Percentiles rank a stretch among this genome's conserved stretches.
phyloP scores from a whole-genome alignment of 306 rosid genomes.

The Arachis stenosperma region DNA sequence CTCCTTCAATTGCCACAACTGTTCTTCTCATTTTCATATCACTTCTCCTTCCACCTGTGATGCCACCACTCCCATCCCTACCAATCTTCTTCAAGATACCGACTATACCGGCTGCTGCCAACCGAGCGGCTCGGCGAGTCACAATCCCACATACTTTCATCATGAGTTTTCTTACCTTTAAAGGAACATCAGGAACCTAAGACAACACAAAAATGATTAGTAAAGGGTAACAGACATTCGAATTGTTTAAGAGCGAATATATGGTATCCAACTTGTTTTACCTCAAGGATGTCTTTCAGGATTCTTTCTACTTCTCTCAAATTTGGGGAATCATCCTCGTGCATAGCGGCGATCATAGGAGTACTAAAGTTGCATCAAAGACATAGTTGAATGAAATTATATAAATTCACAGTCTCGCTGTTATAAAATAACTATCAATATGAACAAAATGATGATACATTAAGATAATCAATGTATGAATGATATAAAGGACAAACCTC shows the following conservation, averaged over 20 bases:
- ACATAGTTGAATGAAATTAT: background rate
- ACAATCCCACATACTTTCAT: conserved; percentile 71
- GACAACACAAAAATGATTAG: conserved; percentile 11
- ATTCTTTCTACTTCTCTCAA: conserved; percentile 57
- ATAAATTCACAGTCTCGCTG: background rate
- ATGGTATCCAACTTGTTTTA: conserved; percentile 14
- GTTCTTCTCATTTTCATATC: conserved; percentile 64
- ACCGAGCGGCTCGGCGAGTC: conserved; percentile 75
- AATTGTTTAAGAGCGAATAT: background rate
- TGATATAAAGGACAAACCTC: conserved; percentile 51
- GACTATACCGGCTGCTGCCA: conserved; percentile 77
- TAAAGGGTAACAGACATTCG: background rate
- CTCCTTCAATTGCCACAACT: conserved; percentile 75
- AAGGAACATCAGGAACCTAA: conserved; percentile 64
- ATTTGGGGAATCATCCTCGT: conserved; percentile 65
- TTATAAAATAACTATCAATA: no score
- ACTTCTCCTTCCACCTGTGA: conserved; percentile 62
- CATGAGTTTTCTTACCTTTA: conserved; percentile 64
- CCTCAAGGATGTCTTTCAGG: conserved; percentile 58
- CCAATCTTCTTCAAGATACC: conserved; percentile 91
- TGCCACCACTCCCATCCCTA: conserved; percentile 81
- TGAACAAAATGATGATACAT: no score
- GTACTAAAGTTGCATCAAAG: conserved; percentile 49
- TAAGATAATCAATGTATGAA: background rate
- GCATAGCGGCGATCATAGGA: conserved; percentile 67